These are phyloP conservation scores for Saturnispora gosingensis DNA, from an alignment of 805 yeast species.

Conservation along the genomic window DNA sequence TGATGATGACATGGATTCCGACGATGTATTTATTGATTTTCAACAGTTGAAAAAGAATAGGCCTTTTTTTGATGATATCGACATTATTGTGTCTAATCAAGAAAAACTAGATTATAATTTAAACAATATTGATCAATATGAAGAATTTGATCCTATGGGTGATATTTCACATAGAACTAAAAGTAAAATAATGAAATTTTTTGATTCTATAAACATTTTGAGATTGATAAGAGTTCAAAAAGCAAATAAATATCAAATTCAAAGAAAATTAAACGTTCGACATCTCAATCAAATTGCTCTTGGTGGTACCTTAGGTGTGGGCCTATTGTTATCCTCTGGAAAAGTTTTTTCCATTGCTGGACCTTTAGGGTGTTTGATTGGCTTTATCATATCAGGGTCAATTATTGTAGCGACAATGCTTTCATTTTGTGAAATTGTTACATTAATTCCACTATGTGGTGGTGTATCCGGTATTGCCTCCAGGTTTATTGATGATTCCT, in stretches of 20 bases:
- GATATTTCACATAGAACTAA: not conserved
- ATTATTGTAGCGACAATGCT: conserved; percentile 61
- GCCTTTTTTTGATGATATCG: conserved; percentile 12
- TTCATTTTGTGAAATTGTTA: conserved; percentile 75
- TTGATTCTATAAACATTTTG: conserved; percentile 8
- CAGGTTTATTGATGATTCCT: conserved; percentile 67
- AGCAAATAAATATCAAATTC: conserved; percentile 29
- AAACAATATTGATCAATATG: conserved; percentile 15
- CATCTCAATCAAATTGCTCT: conserved; percentile 73
- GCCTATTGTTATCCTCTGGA: conserved; percentile 59
- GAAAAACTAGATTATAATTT: conserved; percentile 26
- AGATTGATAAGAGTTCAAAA: conserved; percentile 12
- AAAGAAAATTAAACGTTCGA: conserved; percentile 51
- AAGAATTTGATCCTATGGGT: conserved; percentile 10
- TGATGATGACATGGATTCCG: conserved; percentile 23
- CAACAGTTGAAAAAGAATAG: conserved; percentile 12
- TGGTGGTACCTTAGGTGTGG: conserved; percentile 76
- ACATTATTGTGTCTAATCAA: conserved; percentile 23
- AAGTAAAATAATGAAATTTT: not conserved
- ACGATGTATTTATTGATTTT: conserved; percentile 24
- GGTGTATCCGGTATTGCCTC: conserved; percentile 71
- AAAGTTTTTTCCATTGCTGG: conserved; percentile 68
- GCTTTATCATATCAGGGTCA: conserved; percentile 54
- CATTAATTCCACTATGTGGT: conserved; percentile 68
- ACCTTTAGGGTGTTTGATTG: conserved; percentile 65